Evolutionary conservation across 2,329 filamentous ascomycete species (phyloP), one percentile per base, ranked within the genome.

Genomic region (Pseudocercospora musae): DNA sequence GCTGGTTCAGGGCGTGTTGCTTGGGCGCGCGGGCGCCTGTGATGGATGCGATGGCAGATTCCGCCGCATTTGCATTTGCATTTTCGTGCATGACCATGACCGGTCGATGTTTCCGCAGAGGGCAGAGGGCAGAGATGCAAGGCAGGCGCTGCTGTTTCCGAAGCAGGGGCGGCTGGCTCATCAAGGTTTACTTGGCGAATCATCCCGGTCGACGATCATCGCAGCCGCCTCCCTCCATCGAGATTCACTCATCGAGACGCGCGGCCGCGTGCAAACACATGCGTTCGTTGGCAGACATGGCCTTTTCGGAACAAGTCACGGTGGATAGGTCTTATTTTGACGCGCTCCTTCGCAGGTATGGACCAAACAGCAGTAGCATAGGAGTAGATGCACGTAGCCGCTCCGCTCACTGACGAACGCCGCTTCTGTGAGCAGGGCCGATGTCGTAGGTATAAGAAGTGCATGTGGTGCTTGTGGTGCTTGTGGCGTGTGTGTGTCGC

Each of bases 261-360:
- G n/a, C n/a, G n/a, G n/a, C n/a, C n/a, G n/a, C n/a, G n/a, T n/a
- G n/a, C n/a, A n/a, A n/a, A n/a, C n/a, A n/a, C n/a, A n/a, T n/a
- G n/a, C n/a, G n/a, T n/a, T n/a, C n/a, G n/a, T n/a, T n/a, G 62
- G 60, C 61, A 25, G 56, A 44, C 23, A 9, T 56, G 44, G 42
- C 46, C 15, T 56, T 9, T 13, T 55, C 44, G n/a, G 68, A 70
- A 27, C 67, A 70, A 55, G 82, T 89, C 56, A 87, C 85, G 9
- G 81, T 88, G 66, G 84, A 85, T 65, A 85, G 82, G 70, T 74
- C 76, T 55, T 85, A 88, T 76, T 85, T 88, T 68, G 83, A 88
- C 69, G 84, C 85, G 61, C 78, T 89, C 52, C 71, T 87, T 58
- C 81, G 83, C 72, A 83, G 85, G 88, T 89, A 65, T 83, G 83